Base-by-base conservation (phyloP, 805 yeast species). In the Yamadazyma tumulicola region DNA sequence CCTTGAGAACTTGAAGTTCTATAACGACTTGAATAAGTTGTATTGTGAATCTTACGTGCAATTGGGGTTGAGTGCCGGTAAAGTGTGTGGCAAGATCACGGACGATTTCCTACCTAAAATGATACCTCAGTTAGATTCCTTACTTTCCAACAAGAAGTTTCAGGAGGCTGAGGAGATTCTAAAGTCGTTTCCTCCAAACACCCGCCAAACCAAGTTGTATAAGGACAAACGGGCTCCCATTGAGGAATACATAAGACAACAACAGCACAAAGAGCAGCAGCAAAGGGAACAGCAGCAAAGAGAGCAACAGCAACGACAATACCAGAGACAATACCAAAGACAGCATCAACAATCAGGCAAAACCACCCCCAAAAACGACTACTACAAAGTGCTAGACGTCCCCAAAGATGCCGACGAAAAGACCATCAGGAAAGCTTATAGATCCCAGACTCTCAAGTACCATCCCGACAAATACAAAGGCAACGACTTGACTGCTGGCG, bases 381-480 rank as follows among this genome's bases (percentile, higher is more conserved):
- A 85, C 51, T 91, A 91, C 58, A 85, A 85, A 50, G 69, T 84
- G 3, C 61, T 91, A 12, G 94, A 80, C 10, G 72, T 91, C 5
- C 46, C 78, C 0, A 65, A 69, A 38, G 74, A 74, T 42, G 95
- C 97, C 0, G 78, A 75, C 38, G 79, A 77, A 1, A 71, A 73
- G 39, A 81, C 84, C 6, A 81, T 91, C 42, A 85, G 82, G 49
- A 81, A 77, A 55, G 94, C 95, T 0, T 83, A 88, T 60, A 69
- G 96, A 39, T 69, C 78, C 6, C 74, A 81, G 51, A 82, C 93
- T 22, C 81, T 82, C 51, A 79, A 79, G 52, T 86, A 74, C 56
- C 98, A 91, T 54, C 98, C 98, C 0, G 98, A 91, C 59, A 93
- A 91, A 56, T 81, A 85, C 53, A 79, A 78, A 49, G 68, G 69